Evolutionary conservation across 176 grass and related monocot species (phyloP), one percentile per base, ranked within the genome.

Genomic region (Lolium rigidum): DNA sequence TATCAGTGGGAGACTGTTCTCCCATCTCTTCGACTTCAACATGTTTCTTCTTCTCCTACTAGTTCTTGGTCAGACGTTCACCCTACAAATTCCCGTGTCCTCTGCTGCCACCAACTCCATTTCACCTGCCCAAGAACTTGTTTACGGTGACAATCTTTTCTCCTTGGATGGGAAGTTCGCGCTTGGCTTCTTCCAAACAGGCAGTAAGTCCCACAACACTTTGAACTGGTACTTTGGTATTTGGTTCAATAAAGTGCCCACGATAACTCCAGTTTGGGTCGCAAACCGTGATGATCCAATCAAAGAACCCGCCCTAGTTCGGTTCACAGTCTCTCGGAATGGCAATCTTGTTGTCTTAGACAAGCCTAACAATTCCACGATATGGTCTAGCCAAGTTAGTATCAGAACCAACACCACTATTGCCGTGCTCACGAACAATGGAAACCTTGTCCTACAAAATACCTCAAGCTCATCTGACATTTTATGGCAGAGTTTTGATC

Each of bases 401-500:
- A 50, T 16, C 55, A 75, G 38, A 37, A 17, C 82, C 7, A 84
- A 31, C 22, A 58, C 16, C 20, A 67, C 73, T 8, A 54, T 46
- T 1, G 80, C 39, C 5, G 7, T 55, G 24, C 72, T 78, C 6
- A 38, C 70, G 16, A 65, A 88, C 15, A 78, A 10, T 35, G 86
- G 80, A 20, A 88, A 88, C n/a, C 75, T 88, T 39, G 72, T 83
- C 35, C 61, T 88, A 7, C 70, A 83, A 21, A 74, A 74, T 57
- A 7, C 54, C 37, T 35, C 31, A 16, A 75, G 57, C 71, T 35
- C 79, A 10, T 66, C 51, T 4, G 41, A 55, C 13, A 68, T 76
- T 4, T 41, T 74, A 7, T 89, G 87, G 82, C 87, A 89, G 18
- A 89, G 87, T 68, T 89, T 89, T 46, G 87, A 89, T 51, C 62